Evolutionary conservation across 1,284 basidiomycete genomes (phyloP), one percentile per base, ranked within the genome.

Genomic region (Leccinum angustisporum): DNA sequence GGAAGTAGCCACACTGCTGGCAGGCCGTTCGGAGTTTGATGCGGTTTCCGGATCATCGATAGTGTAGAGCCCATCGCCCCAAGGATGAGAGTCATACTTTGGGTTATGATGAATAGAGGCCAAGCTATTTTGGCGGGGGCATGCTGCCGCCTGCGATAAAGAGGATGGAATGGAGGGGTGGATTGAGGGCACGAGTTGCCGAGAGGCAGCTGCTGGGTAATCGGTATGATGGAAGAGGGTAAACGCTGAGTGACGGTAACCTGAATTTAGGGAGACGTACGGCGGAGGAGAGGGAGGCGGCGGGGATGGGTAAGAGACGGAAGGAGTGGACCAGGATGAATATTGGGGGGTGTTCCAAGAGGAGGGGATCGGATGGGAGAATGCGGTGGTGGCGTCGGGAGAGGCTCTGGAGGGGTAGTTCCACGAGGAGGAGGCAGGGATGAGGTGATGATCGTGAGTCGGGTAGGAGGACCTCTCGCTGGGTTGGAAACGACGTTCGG

Each of bases 11-110:
- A 74, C 64, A 69, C 71, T 74, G 65, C 70, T 72, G 59, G 68
- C 72, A 58, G 72, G 74, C 59, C 70, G 65, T 73, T 74, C 70
- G 65, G 73, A 75, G 70, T 73, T 75, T 55, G 75, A 70, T 70
- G 66, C 63, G 43, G 72, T 67, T 57, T 72, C 73, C 58, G 74
- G 67, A 61, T 75, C 70, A 65, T 74, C 72, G 60, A 74, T 65
- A 27, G 75, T 68, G 56, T 75, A 74, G 53, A 76, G 70, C 69
- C 68, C 73, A 56, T 72, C 65, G 63, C 68, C 65, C 72, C 74
- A 76, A 2, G 66, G 54, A 52, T 75, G 60, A 18, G 70, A 27
- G 62, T 71, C 68, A 5, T 64, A 73, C 60, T 73, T 73, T 38
- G 57, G 56, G 13, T 58, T 43, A 5, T 33, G 33, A 18, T 55